phyloP scores from a whole-genome alignment of 208 protist species.

The Crithidia sp. region DNA sequence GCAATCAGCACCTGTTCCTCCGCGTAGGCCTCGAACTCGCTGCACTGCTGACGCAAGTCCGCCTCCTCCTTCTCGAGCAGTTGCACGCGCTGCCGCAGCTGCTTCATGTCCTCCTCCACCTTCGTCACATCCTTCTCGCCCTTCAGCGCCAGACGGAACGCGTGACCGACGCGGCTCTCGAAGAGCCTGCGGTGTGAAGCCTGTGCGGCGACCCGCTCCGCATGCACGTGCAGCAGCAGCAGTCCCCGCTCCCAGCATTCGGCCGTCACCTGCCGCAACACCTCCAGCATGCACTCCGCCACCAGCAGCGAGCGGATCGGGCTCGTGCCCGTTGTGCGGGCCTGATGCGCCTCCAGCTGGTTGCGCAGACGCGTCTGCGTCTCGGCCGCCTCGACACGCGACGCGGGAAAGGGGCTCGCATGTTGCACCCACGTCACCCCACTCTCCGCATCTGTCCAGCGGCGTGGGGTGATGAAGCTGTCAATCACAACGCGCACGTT shows the following conservation, averaged over 20 bases:
- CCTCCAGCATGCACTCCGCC: slow-evolving; percentile 88
- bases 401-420: slow-evolving; percentile 67
- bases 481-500: slow-evolving; percentile 88
- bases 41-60: slow-evolving; percentile 59
- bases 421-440: slow-evolving; percentile 86
- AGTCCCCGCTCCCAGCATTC: slow-evolving; percentile 89
- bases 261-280: slow-evolving; percentile 82
- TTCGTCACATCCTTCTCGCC: slow-evolving; percentile 82
- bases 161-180: slow-evolving; percentile 87
- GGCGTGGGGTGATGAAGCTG: slow-evolving; percentile 81
- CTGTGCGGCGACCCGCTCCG: slow-evolving; percentile 78
- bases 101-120: slow-evolving; percentile 66
- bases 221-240: slow-evolving; percentile 81
- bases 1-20: slow-evolving; percentile 85
- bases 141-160: slow-evolving; percentile 85
- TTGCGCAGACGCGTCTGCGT: slow-evolving; percentile 59
- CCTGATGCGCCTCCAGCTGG: slow-evolving; percentile 25
- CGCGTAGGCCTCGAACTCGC: slow-evolving; percentile 62
- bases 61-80: slow-evolving; percentile 70
- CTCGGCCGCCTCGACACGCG: slow-evolving; percentile 76
- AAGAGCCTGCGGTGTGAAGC: slow-evolving; percentile 80
- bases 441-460: slow-evolving; percentile 61
- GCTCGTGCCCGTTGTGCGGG: slow-evolving; percentile 65
- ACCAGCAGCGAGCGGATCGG: slow-evolving; percentile 77
- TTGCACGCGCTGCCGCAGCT: slow-evolving; percentile 46